A percentile compares a stretch with the other conserved stretches of the same genome.
These are phyloP conservation scores for Amanita subjunquillea DNA, from an alignment of 768 basidiomycete species.

Conservation along the genomic window DNA sequence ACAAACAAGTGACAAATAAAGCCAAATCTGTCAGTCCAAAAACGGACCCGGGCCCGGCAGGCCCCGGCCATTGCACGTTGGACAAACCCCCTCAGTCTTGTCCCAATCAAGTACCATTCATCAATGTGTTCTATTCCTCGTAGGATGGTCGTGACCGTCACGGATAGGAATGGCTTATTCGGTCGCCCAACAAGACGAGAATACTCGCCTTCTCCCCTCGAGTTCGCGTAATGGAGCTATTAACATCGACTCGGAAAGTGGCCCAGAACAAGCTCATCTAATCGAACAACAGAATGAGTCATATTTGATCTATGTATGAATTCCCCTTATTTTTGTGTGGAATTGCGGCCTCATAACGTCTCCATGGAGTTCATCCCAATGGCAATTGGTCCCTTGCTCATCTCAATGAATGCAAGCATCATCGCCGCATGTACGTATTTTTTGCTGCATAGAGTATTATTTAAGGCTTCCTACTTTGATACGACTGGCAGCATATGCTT, in stretches of 20 bases:
- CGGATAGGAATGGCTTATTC: not conserved
- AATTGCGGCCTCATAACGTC: not conserved
- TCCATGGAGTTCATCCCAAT: constrained; percentile 29
- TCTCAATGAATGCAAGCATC: constrained; percentile 44
- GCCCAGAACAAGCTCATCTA: not conserved
- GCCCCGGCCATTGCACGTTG: too few relatives aligned
- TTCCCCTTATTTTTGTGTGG: not conserved
- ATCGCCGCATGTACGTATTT: constrained; percentile 30
- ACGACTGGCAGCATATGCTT: constrained; percentile 30
- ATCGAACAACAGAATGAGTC: not conserved
- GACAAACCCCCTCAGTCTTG: too few relatives aligned
- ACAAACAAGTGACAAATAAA: too few relatives aligned
- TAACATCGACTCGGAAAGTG: not conserved
- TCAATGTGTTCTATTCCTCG: too few relatives aligned
- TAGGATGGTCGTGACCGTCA: too few relatives aligned
- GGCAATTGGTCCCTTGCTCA: constrained; percentile 36
- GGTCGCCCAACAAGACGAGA: not conserved
- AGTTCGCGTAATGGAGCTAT: not conserved
- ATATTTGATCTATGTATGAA: not conserved
- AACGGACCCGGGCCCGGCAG: too few relatives aligned
- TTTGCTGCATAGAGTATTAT: not conserved
- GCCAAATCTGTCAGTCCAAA: too few relatives aligned
- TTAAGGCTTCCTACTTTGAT: not conserved
- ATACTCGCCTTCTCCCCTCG: not conserved
- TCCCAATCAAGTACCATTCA: too few relatives aligned